Evolutionary conservation across 1,284 basidiomycete species (phyloP).

Genomic region (Neolentinus lepideus): DNA sequence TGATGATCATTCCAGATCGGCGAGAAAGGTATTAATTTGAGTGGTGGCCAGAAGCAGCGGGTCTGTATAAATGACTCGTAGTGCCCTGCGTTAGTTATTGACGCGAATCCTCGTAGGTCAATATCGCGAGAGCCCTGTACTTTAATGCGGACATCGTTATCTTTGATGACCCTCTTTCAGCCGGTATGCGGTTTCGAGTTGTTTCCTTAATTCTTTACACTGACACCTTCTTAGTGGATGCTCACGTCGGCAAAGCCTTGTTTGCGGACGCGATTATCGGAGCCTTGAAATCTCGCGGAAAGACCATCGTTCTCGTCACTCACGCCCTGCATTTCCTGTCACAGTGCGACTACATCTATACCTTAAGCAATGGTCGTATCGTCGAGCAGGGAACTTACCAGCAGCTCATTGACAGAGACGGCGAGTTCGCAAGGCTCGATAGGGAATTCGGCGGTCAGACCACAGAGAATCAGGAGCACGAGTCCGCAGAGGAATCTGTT

Average conservation of each 20-base stretch:
- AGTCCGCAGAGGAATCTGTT: slow-evolving; percentile 26
- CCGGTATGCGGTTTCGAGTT: slow-evolving; percentile 29
- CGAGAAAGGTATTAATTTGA: slow-evolving; percentile 56
- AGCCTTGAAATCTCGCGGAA: slow-evolving; percentile 43
- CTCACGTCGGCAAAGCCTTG: slow-evolving; percentile 63
- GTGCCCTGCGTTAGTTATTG: background rate
- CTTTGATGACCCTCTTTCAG: slow-evolving; percentile 72
- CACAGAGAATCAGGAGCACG: slow-evolving; percentile 32
- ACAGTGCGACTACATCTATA: slow-evolving; percentile 61
- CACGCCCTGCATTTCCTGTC: slow-evolving; percentile 71
- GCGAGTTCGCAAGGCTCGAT: slow-evolving; percentile 56
- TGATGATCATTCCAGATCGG: slow-evolving; percentile 37
- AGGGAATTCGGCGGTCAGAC: slow-evolving; percentile 56
- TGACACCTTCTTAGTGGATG: slow-evolving; percentile 39
- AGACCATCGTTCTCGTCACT: slow-evolving; percentile 66
- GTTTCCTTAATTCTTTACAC: slow-evolving; percentile 1
- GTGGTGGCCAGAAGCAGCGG: slow-evolving; percentile 57
- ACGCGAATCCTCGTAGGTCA: slow-evolving; percentile 32
- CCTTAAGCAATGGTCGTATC: slow-evolving; percentile 49
- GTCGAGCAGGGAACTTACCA: slow-evolving; percentile 61
- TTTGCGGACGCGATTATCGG: slow-evolving; percentile 62
- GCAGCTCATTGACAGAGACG: slow-evolving; percentile 43
- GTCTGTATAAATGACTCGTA: slow-evolving; percentile 20
- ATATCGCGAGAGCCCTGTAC: slow-evolving; percentile 71
- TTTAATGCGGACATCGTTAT: slow-evolving; percentile 63